phyloP scores from a whole-genome alignment of 495 filamentous ascomycete species.

The Aspergillus avenaceus region DNA sequence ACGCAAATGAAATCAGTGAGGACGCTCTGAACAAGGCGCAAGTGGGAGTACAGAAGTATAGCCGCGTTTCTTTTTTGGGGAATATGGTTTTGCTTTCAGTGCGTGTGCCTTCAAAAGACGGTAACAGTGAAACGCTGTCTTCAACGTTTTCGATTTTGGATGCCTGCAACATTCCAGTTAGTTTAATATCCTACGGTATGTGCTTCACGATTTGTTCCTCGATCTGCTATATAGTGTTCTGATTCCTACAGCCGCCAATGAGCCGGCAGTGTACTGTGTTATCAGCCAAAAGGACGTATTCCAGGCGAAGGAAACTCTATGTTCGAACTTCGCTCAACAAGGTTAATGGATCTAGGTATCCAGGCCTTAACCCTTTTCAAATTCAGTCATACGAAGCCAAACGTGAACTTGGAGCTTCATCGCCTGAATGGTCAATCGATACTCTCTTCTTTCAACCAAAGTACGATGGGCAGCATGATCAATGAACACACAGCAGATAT shows the following conservation, averaged over 20 bases:
- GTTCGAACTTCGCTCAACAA: too few relatives aligned
- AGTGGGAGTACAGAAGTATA: not conserved
- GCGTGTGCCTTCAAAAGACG: not conserved
- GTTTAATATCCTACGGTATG: not conserved
- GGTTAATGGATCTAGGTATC: too few relatives aligned
- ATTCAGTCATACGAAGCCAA: too few relatives aligned
- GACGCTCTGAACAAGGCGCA: not conserved
- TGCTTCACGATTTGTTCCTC: not conserved
- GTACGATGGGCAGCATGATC: not conserved
- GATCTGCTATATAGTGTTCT: not conserved
- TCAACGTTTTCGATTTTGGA: not conserved
- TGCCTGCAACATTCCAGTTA: not conserved
- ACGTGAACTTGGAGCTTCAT: too few relatives aligned
- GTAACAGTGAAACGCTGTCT: not conserved
- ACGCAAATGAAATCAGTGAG: not conserved
- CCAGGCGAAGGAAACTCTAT: too few relatives aligned
- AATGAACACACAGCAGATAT: not conserved
- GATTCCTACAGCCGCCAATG: not conserved
- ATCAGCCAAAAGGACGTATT: too few relatives aligned
- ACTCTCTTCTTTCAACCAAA: not conserved
- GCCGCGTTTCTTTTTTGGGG: not conserved
- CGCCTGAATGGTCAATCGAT: too few relatives aligned
- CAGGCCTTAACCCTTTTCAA: too few relatives aligned
- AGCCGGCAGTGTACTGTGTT: not conserved
- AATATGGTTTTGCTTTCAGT: not conserved